phyloP scores from a whole-genome alignment of 78 protist species.

The Dictyostelium purpureum region DNA sequence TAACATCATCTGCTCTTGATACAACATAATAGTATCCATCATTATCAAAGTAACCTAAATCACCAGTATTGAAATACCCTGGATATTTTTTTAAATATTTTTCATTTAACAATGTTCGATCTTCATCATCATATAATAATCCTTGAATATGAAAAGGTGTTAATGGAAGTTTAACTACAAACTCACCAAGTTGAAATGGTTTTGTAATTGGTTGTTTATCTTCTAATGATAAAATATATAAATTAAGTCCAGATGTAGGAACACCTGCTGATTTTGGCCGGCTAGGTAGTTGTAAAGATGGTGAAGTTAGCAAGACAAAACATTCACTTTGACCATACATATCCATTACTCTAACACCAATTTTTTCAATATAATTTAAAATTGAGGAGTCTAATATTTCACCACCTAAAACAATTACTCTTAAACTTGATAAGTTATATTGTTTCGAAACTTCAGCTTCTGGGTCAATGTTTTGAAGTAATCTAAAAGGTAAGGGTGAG shows the following conservation, averaged over 20 bases:
- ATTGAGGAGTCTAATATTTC: background rate
- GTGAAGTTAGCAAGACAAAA: background rate
- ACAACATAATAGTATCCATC: constrained; percentile 66
- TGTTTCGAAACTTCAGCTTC: background rate
- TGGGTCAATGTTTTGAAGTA: constrained; percentile 56
- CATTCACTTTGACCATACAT: background rate
- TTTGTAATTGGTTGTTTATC: background rate
- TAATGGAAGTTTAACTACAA: constrained; percentile 76
- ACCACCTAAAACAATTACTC: background rate
- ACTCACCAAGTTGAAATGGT: constrained; percentile 60
- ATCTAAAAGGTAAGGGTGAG: constrained; percentile 61
- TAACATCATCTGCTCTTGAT: constrained; percentile 91
- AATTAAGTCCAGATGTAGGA: background rate
- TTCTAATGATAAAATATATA: background rate
- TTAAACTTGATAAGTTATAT: background rate
- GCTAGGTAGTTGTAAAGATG: background rate
- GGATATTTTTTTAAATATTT: constrained; percentile 1
- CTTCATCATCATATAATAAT: constrained; percentile 74
- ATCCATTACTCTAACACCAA: background rate
- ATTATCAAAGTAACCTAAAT: constrained; percentile 72
- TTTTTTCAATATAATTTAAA: background rate
- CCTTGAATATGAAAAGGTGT: constrained; percentile 77
- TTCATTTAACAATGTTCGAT: too few relatives aligned
- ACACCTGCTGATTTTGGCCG: background rate
- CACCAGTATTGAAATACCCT: constrained; percentile 86